Percentiles rank a stretch among this genome's conserved stretches.
Conservation (phyloP, 2,329 filamentous ascomycete genomes). For the Boeremia exigua region DNA sequence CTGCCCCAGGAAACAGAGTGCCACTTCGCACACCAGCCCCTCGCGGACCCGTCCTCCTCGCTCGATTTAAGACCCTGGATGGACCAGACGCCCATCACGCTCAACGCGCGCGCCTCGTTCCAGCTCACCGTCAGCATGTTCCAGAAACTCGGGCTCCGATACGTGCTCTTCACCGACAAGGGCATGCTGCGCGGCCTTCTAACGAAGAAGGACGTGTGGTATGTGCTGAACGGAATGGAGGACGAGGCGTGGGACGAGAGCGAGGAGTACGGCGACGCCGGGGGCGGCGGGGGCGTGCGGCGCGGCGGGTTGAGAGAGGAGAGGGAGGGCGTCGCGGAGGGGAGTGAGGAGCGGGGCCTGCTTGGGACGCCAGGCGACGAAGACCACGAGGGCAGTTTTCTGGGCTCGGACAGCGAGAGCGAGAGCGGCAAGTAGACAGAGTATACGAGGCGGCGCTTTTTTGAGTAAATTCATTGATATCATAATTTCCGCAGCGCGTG, state of each 20-base stretch:
- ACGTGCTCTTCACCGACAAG: slow-evolving; percentile 84
- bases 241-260: slow-evolving; percentile 37
- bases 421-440: not conserved
- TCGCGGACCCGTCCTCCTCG: slow-evolving; percentile 73
- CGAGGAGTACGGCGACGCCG: slow-evolving; percentile 50
- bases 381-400: slow-evolving; percentile 26
- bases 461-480: not conserved
- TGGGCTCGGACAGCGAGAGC: slow-evolving; percentile 12
- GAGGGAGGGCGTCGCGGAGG: slow-evolving; percentile 31
- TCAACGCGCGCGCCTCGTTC: slow-evolving; percentile 77
- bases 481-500: not conserved
- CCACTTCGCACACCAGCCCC: slow-evolving; percentile 83
- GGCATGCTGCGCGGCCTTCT: slow-evolving; percentile 83
- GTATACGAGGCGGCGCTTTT: too few species aligned
- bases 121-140: slow-evolving; percentile 92
- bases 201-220: slow-evolving; percentile 98
- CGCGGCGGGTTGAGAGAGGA: slow-evolving; percentile 46
- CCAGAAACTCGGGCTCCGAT: slow-evolving; percentile 88
- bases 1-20: slow-evolving; percentile 76
- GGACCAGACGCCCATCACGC: slow-evolving; percentile 95
- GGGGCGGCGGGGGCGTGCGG: slow-evolving; percentile 45
- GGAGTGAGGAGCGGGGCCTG: slow-evolving; percentile 48
- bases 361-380: slow-evolving; percentile 37
- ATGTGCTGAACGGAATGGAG: slow-evolving; percentile 73
- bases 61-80: slow-evolving; percentile 96